A percentile compares a stretch with the other conserved stretches of the same genome.
These are phyloP conservation scores for Hyparrhenia diplandra DNA, from an alignment of 176 grass and related monocot genomes.

Conservation along the genomic window DNA sequence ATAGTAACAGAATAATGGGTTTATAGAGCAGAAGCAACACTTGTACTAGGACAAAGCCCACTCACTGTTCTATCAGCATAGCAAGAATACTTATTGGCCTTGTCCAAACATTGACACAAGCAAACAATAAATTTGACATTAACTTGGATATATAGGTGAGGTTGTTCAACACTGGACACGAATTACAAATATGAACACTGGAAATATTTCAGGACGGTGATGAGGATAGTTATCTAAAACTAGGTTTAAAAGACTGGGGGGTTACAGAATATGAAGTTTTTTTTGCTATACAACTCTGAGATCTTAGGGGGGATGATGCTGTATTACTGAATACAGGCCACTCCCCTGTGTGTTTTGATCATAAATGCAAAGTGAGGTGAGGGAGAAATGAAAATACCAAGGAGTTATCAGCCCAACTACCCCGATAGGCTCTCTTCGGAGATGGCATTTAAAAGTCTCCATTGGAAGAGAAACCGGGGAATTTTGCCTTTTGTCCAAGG, in stretches of 20 bases:
- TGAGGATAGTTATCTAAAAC: neutral
- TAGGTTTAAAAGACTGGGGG: neutral
- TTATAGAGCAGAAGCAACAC: neutral
- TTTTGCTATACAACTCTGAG: too few species aligned
- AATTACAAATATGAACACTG: neutral
- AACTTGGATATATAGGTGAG: neutral
- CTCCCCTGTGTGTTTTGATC: neutral
- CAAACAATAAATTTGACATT: neutral
- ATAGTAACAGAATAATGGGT: neutral
- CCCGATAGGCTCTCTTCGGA: constrained; percentile 86
- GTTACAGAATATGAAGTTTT: neutral
- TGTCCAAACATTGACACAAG: neutral
- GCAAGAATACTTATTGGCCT: neutral
- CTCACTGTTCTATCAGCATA: neutral
- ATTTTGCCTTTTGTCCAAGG: constrained; percentile 86
- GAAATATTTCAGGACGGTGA: neutral
- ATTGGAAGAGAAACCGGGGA: constrained; percentile 69
- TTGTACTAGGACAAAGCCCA: neutral
- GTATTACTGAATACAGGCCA: neutral
- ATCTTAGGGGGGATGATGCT: too few species aligned
- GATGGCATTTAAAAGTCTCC: constrained; percentile 83
- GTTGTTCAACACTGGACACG: neutral
- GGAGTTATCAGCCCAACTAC: constrained; percentile 95
- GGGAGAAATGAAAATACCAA: constrained; percentile 49
- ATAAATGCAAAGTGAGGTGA: neutral